Conservation (phyloP, 2,329 filamentous ascomycete species). For the Aspergillaceae sp. region DNA sequence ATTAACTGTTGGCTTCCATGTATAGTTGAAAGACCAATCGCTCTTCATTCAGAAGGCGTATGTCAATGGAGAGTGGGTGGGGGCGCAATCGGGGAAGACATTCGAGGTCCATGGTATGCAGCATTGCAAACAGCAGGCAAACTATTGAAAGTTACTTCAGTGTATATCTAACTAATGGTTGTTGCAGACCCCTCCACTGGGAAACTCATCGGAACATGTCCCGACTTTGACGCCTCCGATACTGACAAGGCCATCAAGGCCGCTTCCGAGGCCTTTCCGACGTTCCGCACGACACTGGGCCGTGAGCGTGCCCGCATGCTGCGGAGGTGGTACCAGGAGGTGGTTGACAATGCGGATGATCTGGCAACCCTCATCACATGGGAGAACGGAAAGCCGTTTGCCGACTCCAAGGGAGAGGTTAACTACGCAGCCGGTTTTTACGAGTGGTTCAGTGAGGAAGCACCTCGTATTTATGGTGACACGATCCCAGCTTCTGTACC, state of each 20-base stretch:
- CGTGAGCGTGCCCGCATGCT: constrained; percentile 55
- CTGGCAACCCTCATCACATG: constrained; percentile 58
- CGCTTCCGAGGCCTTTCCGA: constrained; percentile 61
- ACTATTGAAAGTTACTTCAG: not conserved
- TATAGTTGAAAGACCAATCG: constrained; percentile 65
- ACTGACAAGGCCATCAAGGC: constrained; percentile 73
- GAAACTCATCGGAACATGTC: constrained; percentile 69
- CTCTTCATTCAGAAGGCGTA: constrained; percentile 79
- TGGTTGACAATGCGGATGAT: constrained; percentile 58
- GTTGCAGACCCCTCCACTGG: constrained; percentile 69
- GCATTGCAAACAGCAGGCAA: not conserved
- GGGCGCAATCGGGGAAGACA: constrained; percentile 76
- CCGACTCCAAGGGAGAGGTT: constrained; percentile 52
- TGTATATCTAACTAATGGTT: not conserved
- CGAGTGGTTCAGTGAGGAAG: constrained; percentile 57
- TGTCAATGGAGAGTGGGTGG: constrained; percentile 88
- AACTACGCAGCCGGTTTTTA: constrained; percentile 53
- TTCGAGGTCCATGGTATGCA: constrained; percentile 68
- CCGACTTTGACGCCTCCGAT: constrained; percentile 70
- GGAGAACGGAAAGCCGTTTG: constrained; percentile 61
- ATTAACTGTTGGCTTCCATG: not conserved
- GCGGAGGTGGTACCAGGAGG: constrained; percentile 59
- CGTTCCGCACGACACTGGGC: constrained; percentile 53
- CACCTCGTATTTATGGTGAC: constrained; percentile 50
- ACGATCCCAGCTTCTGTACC: constrained; percentile 53